These are phyloP conservation scores for Melaleuca alternifolia DNA, from an alignment of 345 rosid genomes.

Conservation along the genomic window DNA sequence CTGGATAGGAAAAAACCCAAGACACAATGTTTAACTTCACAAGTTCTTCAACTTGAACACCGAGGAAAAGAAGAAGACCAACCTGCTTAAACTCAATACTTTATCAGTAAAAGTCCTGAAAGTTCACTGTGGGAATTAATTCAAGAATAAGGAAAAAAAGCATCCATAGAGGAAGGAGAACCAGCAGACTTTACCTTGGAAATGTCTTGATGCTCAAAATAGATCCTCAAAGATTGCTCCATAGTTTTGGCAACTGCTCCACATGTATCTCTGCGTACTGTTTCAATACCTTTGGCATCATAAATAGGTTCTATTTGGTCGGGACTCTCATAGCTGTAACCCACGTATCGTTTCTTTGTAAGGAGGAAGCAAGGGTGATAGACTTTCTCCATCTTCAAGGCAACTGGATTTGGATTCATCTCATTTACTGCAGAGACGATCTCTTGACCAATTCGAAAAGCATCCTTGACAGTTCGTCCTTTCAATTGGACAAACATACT, in stretches of 20 bases:
- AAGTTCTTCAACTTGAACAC: neutral
- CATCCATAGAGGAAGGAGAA: neutral
- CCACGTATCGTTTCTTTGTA: slow-evolving; percentile 93
- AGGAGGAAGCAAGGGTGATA: slow-evolving; percentile 90
- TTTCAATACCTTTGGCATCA: slow-evolving; percentile 98
- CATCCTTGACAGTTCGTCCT: slow-evolving; percentile 60
- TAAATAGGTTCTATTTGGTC: slow-evolving; percentile 62
- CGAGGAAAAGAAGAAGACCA: neutral
- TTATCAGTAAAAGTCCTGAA: neutral
- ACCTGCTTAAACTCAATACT: neutral
- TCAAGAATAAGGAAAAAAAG: neutral
- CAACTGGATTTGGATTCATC: slow-evolving; percentile 87
- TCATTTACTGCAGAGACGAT: slow-evolving; percentile 82
- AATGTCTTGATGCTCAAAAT: slow-evolving; percentile 61
- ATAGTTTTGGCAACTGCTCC: slow-evolving; percentile 72
- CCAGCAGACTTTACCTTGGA: slow-evolving; percentile 29
- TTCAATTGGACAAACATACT: slow-evolving; percentile 95
- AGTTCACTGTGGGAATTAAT: neutral
- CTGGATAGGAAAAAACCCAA: neutral
- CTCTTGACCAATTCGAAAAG: slow-evolving; percentile 67
- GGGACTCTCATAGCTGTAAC: slow-evolving; percentile 81
- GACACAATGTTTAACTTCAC: neutral
- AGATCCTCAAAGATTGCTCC: slow-evolving; percentile 84
- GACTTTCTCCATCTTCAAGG: slow-evolving; percentile 95
- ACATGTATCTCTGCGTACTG: slow-evolving; percentile 94